Percentiles rank a stretch among this genome's conserved stretches.
These are phyloP conservation scores for Saccharata proteae DNA, from an alignment of 2,329 filamentous ascomycete species.

Conservation along the genomic window DNA sequence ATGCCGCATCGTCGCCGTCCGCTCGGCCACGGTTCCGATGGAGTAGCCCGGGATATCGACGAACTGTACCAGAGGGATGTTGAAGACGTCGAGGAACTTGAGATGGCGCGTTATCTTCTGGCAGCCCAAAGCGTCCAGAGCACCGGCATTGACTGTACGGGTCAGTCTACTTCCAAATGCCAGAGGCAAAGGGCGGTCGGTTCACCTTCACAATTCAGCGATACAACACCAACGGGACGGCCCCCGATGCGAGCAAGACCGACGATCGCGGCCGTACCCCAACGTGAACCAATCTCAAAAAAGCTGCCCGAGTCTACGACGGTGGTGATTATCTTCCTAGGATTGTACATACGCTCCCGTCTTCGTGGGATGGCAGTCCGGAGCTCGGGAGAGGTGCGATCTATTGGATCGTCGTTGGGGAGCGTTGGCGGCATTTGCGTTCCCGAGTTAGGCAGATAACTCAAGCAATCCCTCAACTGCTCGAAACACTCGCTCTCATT, in stretches of 20 bases:
- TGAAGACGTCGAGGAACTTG: conserved; percentile 54
- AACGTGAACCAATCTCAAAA: conserved; percentile 53
- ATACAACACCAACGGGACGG: conserved; percentile 46
- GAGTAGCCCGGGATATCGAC: conserved; percentile 51
- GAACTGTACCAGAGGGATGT: conserved; percentile 51
- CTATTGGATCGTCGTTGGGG: conserved; percentile 33
- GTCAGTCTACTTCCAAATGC: not conserved
- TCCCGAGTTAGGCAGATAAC: conserved; percentile 47
- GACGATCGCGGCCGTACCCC: conserved; percentile 50
- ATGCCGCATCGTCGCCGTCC: conserved; percentile 52
- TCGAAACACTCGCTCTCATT: conserved; percentile 51
- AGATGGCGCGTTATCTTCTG: conserved; percentile 50
- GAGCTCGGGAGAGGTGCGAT: conserved; percentile 37
- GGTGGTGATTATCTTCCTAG: conserved; percentile 43
- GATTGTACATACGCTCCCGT: conserved; percentile 48
- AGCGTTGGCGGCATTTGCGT: conserved; percentile 41
- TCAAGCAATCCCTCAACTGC: conserved; percentile 45
- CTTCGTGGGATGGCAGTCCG: conserved; percentile 46
- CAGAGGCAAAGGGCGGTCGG: not conserved
- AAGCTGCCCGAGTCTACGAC: conserved; percentile 45
- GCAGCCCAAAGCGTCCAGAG: conserved; percentile 47
- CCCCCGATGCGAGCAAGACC: conserved; percentile 48
- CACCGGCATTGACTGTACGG: conserved; percentile 41
- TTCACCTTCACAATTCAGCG: conserved; percentile 43
- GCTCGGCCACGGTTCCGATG: conserved; percentile 50